phyloP scores from a whole-genome alignment of 2,329 filamentous ascomycete species.

The Fusarium virguliforme region DNA sequence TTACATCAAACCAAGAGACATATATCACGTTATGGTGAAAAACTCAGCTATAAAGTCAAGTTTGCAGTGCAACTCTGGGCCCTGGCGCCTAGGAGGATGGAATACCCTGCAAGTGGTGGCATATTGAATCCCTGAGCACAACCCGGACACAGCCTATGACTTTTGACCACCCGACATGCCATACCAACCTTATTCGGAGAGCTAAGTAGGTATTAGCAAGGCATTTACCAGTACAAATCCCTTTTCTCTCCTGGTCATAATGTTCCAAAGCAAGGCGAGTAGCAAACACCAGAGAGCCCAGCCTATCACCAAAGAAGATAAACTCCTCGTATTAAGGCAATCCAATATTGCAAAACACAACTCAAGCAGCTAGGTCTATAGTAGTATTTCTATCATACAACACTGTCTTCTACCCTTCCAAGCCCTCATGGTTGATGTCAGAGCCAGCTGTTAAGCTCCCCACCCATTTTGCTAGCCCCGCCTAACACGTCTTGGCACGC shows the following conservation, averaged over 20 bases:
- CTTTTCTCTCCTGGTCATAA: too few relatives aligned
- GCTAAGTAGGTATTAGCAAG: too few relatives aligned
- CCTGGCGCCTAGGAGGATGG: background rate
- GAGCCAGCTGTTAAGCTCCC: slow-evolving; percentile 15
- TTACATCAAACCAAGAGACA: background rate
- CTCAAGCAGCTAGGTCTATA: too few relatives aligned
- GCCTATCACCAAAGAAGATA: background rate
- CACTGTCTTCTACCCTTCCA: background rate
- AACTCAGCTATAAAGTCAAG: background rate
- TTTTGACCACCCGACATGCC: background rate
- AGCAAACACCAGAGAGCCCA: background rate
- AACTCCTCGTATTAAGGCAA: background rate
- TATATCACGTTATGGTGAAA: background rate
- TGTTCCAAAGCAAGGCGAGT: background rate
- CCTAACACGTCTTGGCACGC: slow-evolving; percentile 30
- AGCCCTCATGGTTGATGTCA: background rate
- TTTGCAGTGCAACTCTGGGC: background rate
- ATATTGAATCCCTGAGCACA: background rate
- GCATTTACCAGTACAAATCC: too few relatives aligned
- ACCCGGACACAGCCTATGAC: background rate
- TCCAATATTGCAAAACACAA: background rate
- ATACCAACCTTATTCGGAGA: background rate
- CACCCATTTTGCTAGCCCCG: background rate
- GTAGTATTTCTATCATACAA: background rate
- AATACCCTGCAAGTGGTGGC: background rate